Evolutionary conservation across 1,284 basidiomycete species (phyloP), one percentile per base, ranked within the genome.

Genomic region (Tetrapyrgos nigripes): DNA sequence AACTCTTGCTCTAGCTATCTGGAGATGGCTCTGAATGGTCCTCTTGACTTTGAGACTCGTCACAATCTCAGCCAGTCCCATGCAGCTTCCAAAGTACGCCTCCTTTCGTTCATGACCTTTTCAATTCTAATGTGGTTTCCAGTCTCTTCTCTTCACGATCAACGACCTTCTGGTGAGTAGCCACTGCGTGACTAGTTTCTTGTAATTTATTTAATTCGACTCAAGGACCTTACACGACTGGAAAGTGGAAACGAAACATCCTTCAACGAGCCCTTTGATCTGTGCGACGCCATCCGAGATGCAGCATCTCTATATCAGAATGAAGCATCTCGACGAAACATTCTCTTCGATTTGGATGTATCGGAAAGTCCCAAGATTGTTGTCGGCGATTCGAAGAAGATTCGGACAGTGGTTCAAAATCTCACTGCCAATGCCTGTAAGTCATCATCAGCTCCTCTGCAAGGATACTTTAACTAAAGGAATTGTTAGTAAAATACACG

Each of bases 1-100:
- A 50, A 28, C 40, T 40, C 46, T 33, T 35, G 35, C 3, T 57
- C 9, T 44, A 93, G 92, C 71, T 95, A 93, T 66, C 79, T 94
- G 40, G 93, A 97, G 72, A 80, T 96, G 68, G 93, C 93, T 2
- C 80, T 97, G 35, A 89, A 94, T 65, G 91, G 92, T 1, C 83
- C 86, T 19, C 76, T 96, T 55, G 92, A 94, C 66, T 69, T 70
- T 2, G 93, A 95, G 69, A 94, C 92, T 3, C 81, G 92, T 47
- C 88, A 91, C 55, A 94, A 95, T 72, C 78, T 96, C 8, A 85
- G 81, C 59, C 87, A 88, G 60, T 92, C 90, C 27, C 91, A 96
- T 73, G 82, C 88, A 45, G 93, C 94, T 0, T 94, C 92, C 6
- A 93, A 93, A 77, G 88, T 86, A 35, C 45, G 69, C 60, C 10